Percentiles rank a stretch among this genome's conserved stretches.
These are phyloP conservation scores for Psilocybe mexicana DNA, from an alignment of 1,284 basidiomycete species.

Conservation along the genomic window DNA sequence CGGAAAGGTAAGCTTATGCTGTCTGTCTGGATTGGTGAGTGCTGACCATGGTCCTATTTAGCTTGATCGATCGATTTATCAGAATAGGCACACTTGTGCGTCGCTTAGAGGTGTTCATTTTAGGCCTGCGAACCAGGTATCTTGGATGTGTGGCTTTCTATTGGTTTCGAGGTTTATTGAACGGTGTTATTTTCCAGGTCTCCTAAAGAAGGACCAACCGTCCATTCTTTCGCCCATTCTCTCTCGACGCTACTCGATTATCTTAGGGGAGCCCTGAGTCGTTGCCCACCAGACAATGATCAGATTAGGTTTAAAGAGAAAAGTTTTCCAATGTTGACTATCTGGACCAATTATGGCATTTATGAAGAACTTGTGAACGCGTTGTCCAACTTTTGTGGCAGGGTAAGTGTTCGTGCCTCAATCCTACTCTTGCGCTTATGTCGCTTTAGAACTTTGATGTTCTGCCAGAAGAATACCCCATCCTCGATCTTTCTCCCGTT, in stretches of 20 bases:
- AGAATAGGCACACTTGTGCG: slow-evolving; percentile 63
- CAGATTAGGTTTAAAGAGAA: slow-evolving; percentile 19
- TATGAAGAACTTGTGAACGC: slow-evolving; percentile 51
- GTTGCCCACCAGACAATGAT: slow-evolving; percentile 34
- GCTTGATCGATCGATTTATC: slow-evolving; percentile 60
- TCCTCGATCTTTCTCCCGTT: slow-evolving; percentile 43
- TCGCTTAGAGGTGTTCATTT: slow-evolving; percentile 58
- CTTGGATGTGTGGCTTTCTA: not conserved
- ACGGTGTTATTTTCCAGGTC: slow-evolving; percentile 23
- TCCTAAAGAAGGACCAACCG: slow-evolving; percentile 47
- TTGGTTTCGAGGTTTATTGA: not conserved
- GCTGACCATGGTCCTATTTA: slow-evolving; percentile 25
- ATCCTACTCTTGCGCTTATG: slow-evolving; percentile 1
- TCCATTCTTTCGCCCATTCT: slow-evolving; percentile 66
- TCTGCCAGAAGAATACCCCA: slow-evolving; percentile 42
- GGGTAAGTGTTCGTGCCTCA: slow-evolving; percentile 42
- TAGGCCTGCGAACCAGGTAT: slow-evolving; percentile 46
- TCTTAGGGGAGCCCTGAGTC: slow-evolving; percentile 46
- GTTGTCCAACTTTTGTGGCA: slow-evolving; percentile 53
- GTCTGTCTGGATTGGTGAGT: not conserved
- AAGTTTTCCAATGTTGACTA: slow-evolving; percentile 36
- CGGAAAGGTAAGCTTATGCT: slow-evolving; percentile 46
- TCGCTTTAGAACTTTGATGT: slow-evolving; percentile 38
- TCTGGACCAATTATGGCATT: slow-evolving; percentile 55
- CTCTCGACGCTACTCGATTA: slow-evolving; percentile 55